phyloP scores from a whole-genome alignment of 441 rosid genomes.

The Kokia cookei region DNA sequence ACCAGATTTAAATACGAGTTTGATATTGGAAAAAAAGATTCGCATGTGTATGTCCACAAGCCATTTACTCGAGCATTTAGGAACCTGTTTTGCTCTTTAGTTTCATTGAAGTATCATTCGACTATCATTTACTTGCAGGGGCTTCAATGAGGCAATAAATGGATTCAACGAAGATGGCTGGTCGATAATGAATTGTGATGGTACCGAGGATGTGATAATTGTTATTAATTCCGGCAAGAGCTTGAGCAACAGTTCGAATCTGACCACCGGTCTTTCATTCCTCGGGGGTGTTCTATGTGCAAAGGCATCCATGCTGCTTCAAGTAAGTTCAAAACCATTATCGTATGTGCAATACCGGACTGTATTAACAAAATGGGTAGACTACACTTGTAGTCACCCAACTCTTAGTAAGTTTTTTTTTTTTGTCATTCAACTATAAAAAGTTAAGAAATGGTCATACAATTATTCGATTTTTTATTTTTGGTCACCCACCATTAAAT shows the following conservation, averaged over 20 bases:
- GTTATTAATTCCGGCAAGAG: constrained; percentile 71
- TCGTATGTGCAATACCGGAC: neutral
- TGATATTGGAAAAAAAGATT: neutral
- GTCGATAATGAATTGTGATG: constrained; percentile 77
- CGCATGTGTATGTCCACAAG: neutral
- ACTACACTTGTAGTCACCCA: no score
- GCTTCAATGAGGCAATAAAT: constrained; percentile 89
- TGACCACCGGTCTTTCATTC: constrained; percentile 53
- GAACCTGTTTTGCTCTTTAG: neutral
- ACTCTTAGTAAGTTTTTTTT: no score
- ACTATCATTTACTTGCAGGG: constrained; percentile 40
- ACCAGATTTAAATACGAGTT: neutral
- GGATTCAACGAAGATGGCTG: constrained; percentile 96
- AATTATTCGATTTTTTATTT: no score
- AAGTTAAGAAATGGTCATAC: no score
- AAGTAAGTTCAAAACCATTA: constrained; percentile 39
- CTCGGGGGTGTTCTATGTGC: constrained; percentile 96
- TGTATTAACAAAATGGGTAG: neutral
- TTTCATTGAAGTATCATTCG: neutral
- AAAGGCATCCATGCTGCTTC: constrained; percentile 96
- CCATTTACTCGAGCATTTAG: neutral
- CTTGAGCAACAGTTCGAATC: constrained; percentile 36
- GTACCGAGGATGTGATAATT: constrained; percentile 81
- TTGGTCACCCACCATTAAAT: no score
- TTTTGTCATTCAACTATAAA: no score